Evolutionary conservation across 306 rosid species (phyloP).

Genomic region (Fragaria ananassa): DNA sequence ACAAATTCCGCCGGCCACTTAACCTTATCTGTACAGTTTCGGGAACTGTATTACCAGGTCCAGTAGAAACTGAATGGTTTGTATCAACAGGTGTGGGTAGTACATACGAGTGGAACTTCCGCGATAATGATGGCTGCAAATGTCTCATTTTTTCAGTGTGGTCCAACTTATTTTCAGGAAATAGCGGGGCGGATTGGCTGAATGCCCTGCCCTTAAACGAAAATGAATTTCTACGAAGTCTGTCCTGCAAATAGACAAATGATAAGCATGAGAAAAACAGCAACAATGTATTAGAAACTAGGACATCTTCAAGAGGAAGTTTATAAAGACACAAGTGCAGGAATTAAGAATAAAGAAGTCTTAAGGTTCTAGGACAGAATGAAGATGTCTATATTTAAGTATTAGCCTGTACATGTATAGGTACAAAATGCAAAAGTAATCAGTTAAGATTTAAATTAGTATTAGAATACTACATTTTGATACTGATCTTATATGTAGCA

Average conservation of each 20-base stretch:
- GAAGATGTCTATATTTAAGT: constrained; percentile 3
- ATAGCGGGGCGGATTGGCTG: constrained; percentile 96
- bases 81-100: constrained; percentile 83
- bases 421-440: neutral
- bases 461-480: neutral
- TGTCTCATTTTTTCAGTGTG: constrained; percentile 58
- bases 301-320: neutral
- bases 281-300: constrained; percentile 3
- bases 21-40: constrained; percentile 35
- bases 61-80: constrained; percentile 47
- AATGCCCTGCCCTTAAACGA: constrained; percentile 46
- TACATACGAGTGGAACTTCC: constrained; percentile 76
- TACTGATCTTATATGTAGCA: neutral
- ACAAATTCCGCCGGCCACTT: constrained; percentile 52
- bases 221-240: constrained; percentile 46
- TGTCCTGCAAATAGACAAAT: constrained; percentile 54
- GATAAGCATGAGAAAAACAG: constrained; percentile 7
- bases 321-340: constrained; percentile 9
- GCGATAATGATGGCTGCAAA: constrained; percentile 63
- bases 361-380: constrained; percentile 9
- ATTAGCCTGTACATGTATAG: neutral
- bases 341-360: constrained; percentile 17
- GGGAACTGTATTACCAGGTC: constrained; percentile 41
- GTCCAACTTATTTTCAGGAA: constrained; percentile 57
- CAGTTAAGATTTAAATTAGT: constrained; percentile 1